A percentile compares a stretch with the other conserved stretches of the same genome.
Evolutionary conservation across 352 stramenopile species (phyloP).

Genomic region (Pythium rishiriense): DNA sequence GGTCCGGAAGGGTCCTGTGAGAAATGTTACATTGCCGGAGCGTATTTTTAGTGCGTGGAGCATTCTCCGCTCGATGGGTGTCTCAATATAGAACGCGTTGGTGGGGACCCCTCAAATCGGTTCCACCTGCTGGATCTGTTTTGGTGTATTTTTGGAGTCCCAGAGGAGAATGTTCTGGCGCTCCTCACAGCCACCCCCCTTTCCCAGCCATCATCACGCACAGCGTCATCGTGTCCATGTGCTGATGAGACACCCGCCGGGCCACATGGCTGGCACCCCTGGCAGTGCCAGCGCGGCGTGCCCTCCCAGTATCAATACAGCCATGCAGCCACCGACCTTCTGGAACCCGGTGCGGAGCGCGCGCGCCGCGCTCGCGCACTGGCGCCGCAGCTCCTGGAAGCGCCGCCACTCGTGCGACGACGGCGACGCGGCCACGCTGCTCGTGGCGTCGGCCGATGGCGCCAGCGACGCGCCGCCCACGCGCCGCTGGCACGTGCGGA

Average conservation of each 20-base stretch:
- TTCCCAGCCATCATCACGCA: background rate
- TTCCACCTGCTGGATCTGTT: too few species aligned
- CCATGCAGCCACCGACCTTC: constrained; percentile 13
- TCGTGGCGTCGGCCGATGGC: background rate
- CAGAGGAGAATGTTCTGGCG: constrained; percentile 1
- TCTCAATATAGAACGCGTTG: too few species aligned
- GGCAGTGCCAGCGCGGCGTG: background rate
- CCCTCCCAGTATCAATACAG: background rate
- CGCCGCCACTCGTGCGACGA: constrained; percentile 19
- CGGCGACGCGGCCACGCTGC: constrained; percentile 17
- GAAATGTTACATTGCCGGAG: too few species aligned
- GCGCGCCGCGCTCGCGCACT: constrained; percentile 7
- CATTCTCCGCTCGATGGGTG: too few species aligned
- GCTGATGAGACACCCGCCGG: constrained; percentile 15
- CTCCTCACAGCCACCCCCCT: too few species aligned
- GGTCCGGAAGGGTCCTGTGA: too few species aligned
- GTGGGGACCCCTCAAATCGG: too few species aligned
- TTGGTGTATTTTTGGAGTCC: constrained; percentile 7
- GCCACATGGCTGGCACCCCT: background rate
- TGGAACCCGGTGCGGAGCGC: constrained; percentile 11
- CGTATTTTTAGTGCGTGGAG: too few species aligned
- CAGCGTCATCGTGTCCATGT: constrained; percentile 4
- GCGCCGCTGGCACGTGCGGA: constrained; percentile 1
- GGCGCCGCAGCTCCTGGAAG: constrained; percentile 20
- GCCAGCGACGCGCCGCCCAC: background rate